phyloP scores from a whole-genome alignment of 768 basidiomycete genomes.

The Kwoniella shandongensis region DNA sequence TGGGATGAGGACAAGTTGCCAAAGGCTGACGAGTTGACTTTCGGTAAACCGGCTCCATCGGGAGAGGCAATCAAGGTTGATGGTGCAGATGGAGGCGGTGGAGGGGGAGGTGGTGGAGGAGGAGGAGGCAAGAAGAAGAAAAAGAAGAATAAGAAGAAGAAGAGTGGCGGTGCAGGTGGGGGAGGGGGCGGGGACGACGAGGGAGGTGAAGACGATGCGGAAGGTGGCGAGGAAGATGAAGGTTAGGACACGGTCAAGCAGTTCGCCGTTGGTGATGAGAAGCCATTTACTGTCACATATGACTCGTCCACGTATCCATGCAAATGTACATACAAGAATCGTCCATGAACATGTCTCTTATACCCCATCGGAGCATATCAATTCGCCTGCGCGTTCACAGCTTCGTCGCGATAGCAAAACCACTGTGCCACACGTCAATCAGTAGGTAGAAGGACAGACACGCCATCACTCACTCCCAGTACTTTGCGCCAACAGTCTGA shows the following conservation, averaged over 20 bases:
- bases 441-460: background rate
- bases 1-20: conserved; percentile 39
- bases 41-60: conserved; percentile 32
- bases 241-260: background rate
- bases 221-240: conserved; percentile 3
- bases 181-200: background rate
- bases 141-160: background rate
- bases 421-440: conserved; percentile 12
- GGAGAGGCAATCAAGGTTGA: conserved; percentile 20
- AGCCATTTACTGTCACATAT: too few species aligned
- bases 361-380: background rate
- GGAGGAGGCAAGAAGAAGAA: background rate
- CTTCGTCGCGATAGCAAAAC: conserved; percentile 39
- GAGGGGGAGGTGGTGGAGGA: conserved; percentile 9
- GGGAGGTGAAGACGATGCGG: background rate
- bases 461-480: conserved; percentile 34
- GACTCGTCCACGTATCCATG: too few species aligned
- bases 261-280: too few species aligned
- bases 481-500: conserved; percentile 45
- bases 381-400: conserved; percentile 13
- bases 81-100: conserved; percentile 16
- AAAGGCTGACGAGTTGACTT: conserved; percentile 27
- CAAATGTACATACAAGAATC: background rate
- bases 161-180: conserved; percentile 1
- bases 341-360: background rate